Evolutionary conservation across 208 protist genomes (phyloP), one percentile per base, ranked within the genome.

Genomic region (Leishmania gerbilli): DNA sequence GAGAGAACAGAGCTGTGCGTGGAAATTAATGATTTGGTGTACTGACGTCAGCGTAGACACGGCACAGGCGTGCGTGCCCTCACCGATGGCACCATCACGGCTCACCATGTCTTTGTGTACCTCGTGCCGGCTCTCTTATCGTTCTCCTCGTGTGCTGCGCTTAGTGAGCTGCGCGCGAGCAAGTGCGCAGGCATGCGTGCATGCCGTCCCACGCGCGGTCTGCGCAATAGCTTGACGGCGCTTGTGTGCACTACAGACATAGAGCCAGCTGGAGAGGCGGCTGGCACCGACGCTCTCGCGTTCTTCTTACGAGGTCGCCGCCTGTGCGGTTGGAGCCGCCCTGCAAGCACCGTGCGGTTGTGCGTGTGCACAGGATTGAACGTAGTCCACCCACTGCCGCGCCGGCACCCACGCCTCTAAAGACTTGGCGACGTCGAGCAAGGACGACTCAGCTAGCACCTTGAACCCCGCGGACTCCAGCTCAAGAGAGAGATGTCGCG

Each of bases 401-500:
- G 74, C 82, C n/a, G 86, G 80, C 4, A 87, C 71, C 90, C 91
- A 95, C 53, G 17, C 45, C 40, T 76, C 40, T 37, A 95, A 71
- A 9, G 76, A 85, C 37, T 76, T 60, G 31, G 87, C 62, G 21
- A 84, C 77, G 19, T 83, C 76, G 7, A 31, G 58, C 51, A 92
- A 69, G 27, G 76, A 77, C 1, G 79, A 69, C 55, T 84, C 74
- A 19, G 71, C 42, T 45, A 89, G 65, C 60, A 87, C 64, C 47
- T 82, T 68, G 76, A 92, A 96, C 34, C 92, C 89, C 31, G 89
- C 85, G 19, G 77, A 58, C 65, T 80, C 65, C 51, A 95, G 71
- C 60, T 93, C 90, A 78, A 93, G 76, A 15, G 92, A 91, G 56
- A 96, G 82, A 3, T 56, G 77, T 9, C 71, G 72, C 17, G 92